Evolutionary conservation across 352 stramenopile genomes (phyloP).

Genomic region (Aphanomyces stellatus): DNA sequence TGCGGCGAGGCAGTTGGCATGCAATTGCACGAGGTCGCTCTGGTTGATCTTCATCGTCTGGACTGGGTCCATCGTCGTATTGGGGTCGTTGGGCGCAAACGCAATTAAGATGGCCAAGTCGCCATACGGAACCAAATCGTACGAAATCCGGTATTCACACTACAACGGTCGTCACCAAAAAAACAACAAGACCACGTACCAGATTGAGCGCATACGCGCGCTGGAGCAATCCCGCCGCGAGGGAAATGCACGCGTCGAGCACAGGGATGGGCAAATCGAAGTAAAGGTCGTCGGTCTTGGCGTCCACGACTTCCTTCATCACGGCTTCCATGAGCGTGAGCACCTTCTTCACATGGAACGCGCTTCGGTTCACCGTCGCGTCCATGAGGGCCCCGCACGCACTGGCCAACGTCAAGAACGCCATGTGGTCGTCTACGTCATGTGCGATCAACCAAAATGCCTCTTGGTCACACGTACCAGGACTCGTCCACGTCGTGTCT

Average conservation of each 20-base stretch:
- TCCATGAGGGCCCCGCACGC: slow-evolving; percentile 1
- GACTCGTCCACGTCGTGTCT: not conserved
- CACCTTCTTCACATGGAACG: slow-evolving; percentile 2
- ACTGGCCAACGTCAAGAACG: not conserved
- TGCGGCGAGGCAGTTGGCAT: slow-evolving; percentile 37
- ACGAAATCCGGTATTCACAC: slow-evolving; percentile 71
- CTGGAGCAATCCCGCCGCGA: slow-evolving; percentile 57
- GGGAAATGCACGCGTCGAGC: slow-evolving; percentile 56
- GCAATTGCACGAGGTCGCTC: slow-evolving; percentile 30
- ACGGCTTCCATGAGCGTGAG: slow-evolving; percentile 5
- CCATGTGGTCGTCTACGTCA: no score
- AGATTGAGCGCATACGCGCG: slow-evolving; percentile 63
- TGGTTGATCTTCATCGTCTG: slow-evolving; percentile 21
- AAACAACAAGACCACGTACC: not conserved
- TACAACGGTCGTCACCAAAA: not conserved
- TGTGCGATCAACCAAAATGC: no score
- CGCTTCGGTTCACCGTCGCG: not conserved
- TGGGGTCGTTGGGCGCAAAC: slow-evolving; percentile 44
- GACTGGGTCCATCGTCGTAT: slow-evolving; percentile 21
- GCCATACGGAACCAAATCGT: slow-evolving; percentile 72
- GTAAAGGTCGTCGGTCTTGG: slow-evolving; percentile 3
- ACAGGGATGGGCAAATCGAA: slow-evolving; percentile 57
- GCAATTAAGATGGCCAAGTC: slow-evolving; percentile 66
- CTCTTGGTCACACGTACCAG: no score
- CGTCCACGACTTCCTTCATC: not conserved